Percentiles rank a stretch among this genome's conserved stretches.
These are phyloP conservation scores for Fragaria iinumae DNA, from an alignment of 306 rosid species.

Conservation along the genomic window DNA sequence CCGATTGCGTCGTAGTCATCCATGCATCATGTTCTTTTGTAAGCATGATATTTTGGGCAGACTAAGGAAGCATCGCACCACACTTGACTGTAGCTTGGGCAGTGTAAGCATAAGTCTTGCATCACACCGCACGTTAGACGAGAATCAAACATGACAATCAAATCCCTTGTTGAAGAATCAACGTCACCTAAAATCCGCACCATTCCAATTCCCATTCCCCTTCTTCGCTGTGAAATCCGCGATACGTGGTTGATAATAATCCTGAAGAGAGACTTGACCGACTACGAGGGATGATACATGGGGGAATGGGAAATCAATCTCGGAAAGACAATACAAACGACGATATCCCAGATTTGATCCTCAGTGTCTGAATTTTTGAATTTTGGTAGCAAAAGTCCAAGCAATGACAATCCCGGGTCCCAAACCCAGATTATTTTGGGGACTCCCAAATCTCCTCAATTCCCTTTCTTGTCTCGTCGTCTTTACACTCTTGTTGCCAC, in stretches of 20 bases:
- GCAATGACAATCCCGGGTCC: conserved; percentile 19
- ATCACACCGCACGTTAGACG: neutral
- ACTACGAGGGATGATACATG: neutral
- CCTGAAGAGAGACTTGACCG: neutral
- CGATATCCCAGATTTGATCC: conserved; percentile 24
- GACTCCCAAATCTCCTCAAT: conserved; percentile 39
- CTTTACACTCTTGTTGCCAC: neutral
- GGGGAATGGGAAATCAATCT: conserved; percentile 19
- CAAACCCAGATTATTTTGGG: conserved; percentile 31
- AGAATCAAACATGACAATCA: neutral
- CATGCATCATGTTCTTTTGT: neutral
- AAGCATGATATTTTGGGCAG: neutral
- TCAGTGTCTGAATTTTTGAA: neutral
- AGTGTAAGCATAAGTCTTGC: neutral
- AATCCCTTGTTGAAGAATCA: neutral
- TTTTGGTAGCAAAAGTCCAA: conserved; percentile 30
- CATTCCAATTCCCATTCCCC: neutral
- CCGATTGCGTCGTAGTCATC: neutral
- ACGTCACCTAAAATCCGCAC: neutral
- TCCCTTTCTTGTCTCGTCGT: conserved; percentile 32
- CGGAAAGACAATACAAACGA: conserved; percentile 26
- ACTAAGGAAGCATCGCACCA: neutral
- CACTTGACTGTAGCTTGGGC: neutral
- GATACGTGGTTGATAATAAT: neutral
- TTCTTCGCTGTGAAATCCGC: neutral